phyloP scores from a whole-genome alignment of 805 yeast species.

The Candida piceae region DNA sequence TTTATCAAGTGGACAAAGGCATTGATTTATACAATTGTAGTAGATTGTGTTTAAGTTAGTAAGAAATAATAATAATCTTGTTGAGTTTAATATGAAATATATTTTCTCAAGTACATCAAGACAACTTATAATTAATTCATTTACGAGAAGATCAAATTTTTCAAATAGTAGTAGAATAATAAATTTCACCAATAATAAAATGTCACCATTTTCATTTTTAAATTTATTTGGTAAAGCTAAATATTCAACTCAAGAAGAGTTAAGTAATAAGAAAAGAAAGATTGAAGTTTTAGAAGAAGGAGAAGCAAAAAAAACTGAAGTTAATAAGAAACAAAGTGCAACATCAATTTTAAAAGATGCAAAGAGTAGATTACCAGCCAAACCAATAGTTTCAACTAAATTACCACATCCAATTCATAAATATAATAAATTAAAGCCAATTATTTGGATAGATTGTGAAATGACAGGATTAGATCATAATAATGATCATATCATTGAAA shows the following conservation, averaged over 20 bases:
- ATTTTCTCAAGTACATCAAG: no score
- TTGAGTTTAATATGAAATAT: no score
- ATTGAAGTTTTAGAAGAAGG: not conserved
- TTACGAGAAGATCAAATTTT: no score
- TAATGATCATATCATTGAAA: slow-evolving; percentile 83
- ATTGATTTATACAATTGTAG: no score
- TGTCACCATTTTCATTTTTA: slow-evolving; percentile 4
- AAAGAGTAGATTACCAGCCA: not conserved
- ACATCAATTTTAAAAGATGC: not conserved
- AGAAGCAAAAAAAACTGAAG: not conserved
- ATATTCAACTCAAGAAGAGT: not conserved
- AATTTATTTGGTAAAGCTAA: slow-evolving; percentile 5
- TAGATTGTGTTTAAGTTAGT: no score
- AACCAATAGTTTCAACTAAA: not conserved
- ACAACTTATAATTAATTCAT: no score
- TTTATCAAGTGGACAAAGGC: no score
- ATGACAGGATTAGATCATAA: slow-evolving; percentile 92
- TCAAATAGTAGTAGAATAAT: no score
- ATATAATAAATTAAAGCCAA: slow-evolving; percentile 25
- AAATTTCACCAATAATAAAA: not conserved
- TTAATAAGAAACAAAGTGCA: not conserved
- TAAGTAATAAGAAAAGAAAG: slow-evolving; percentile 3
- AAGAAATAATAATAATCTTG: no score
- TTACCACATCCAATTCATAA: slow-evolving; percentile 4
- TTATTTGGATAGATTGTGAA: slow-evolving; percentile 97